These are phyloP conservation scores for Colletotrichum euphorbiae DNA, from an alignment of 2,329 filamentous ascomycete genomes.

Conservation along the genomic window DNA sequence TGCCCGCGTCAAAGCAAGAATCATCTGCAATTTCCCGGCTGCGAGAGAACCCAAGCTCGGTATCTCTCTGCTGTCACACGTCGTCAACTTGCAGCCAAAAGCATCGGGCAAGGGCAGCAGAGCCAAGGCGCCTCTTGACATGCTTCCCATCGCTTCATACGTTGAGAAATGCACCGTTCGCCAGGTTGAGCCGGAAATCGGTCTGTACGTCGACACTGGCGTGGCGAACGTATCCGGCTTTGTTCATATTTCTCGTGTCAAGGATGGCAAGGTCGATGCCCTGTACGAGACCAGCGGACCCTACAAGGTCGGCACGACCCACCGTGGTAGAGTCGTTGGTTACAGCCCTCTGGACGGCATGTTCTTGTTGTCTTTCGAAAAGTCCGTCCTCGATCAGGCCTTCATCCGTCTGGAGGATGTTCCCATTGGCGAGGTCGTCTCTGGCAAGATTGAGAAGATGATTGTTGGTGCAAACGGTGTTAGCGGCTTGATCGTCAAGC, in stretches of 20 bases:
- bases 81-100: slow-evolving; percentile 72
- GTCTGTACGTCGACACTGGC: slow-evolving; percentile 81
- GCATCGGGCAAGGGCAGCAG: slow-evolving; percentile 55
- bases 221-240: slow-evolving; percentile 78
- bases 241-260: slow-evolving; percentile 92
- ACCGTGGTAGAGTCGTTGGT: slow-evolving; percentile 84
- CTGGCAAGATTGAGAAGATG: slow-evolving; percentile 86
- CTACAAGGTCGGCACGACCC: slow-evolving; percentile 81
- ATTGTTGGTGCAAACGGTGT: slow-evolving; percentile 83
- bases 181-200: slow-evolving; percentile 82
- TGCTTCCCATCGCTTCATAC: slow-evolving; percentile 78
- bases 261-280: slow-evolving; percentile 88
- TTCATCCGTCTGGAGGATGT: slow-evolving; percentile 95
- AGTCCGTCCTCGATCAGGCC: slow-evolving; percentile 83
- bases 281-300: slow-evolving; percentile 81
- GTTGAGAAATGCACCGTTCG: slow-evolving; percentile 83
- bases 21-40: slow-evolving; percentile 88
- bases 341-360: slow-evolving; percentile 90
- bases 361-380: slow-evolving; percentile 87
- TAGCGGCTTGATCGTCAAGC: slow-evolving; percentile 81
- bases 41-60: slow-evolving; percentile 86
- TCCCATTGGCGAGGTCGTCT: slow-evolving; percentile 81
- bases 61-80: slow-evolving; percentile 88
- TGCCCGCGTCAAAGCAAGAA: slow-evolving; percentile 84
- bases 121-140: slow-evolving; percentile 63